Evolutionary conservation across 2,329 filamentous ascomycete species (phyloP), one percentile per base, ranked within the genome.

Genomic region (Pseudogymnoascus sp.): DNA sequence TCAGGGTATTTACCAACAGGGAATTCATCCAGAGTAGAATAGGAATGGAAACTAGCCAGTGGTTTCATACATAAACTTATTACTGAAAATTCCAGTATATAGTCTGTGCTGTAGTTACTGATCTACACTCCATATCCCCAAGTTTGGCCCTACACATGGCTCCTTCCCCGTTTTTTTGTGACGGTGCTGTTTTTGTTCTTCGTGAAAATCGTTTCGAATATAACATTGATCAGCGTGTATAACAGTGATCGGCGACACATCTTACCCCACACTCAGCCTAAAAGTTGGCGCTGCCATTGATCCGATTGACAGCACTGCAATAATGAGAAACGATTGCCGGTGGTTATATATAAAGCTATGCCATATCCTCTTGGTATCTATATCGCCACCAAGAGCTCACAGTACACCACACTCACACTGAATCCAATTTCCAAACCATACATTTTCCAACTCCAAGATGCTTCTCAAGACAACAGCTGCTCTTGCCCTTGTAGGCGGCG

Each of bases 201-300:
- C 2, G 25, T 30, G 25, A 30, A 50, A 2, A 30, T 50, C n/a
- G 43, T 50, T 50, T 50, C 25, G 43, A 15, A 50, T 50, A 41
- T 41, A 41, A 41, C 18, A 41, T 9, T 41, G 38, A 41, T 41
- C 18, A 12, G 38, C 38, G 8, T 15, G 7, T 18, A 30, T 50
- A 50, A 50, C 7, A 30, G 14, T 50, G 25, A 50, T 50, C 25
- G 25, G 43, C 22, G 2, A 50, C 14, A 50, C 30, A 50, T 50
- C 43, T 50, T 50, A 50, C 22, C 25, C 43, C n/a, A 30, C n/a
- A 50, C 43, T 50, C 43, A 50, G 43, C 43, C 43, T 50, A 50
- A 50, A 50, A 50, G 25, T 30, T 50, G 3, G 11, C 28, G 25
- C 7, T 50, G 43, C 43, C 43, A 50, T 50, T 50, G 25, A 50